Percentiles rank a stretch among this genome's conserved stretches.
phyloP scores from a whole-genome alignment of 805 yeast species.

The Ogataea sp. region DNA sequence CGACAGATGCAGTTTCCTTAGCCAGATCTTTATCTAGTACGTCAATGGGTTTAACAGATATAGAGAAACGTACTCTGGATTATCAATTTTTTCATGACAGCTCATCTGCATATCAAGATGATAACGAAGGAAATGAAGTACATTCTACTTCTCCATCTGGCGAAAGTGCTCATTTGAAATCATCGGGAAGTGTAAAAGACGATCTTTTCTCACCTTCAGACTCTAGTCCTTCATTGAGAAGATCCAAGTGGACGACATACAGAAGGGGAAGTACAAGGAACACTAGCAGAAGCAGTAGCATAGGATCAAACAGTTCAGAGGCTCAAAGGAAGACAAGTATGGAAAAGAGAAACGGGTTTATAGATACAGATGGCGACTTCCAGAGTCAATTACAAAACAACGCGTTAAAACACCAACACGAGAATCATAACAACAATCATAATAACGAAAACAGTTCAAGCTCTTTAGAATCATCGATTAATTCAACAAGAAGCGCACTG shows the following conservation, averaged over 20 bases:
- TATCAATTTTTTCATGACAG: not conserved
- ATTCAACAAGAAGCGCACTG: not conserved
- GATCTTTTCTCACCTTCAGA: conserved; percentile 1
- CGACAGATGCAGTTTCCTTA: conserved; percentile 73
- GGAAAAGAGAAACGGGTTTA: not conserved
- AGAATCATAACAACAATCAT: no score
- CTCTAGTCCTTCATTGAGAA: conserved; percentile 17
- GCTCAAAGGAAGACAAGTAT: not conserved
- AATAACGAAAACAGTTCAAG: no score
- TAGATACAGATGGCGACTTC: not conserved
- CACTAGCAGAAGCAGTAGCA: not conserved
- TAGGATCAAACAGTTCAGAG: not conserved
- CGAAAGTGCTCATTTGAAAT: no score
- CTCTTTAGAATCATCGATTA: not conserved
- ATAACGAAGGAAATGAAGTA: not conserved
- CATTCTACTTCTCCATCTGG: not conserved
- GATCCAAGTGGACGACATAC: conserved; percentile 45
- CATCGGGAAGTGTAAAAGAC: no score
- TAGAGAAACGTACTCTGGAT: conserved; percentile 24
- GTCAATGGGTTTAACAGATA: conserved; percentile 50
- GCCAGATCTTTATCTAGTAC: conserved; percentile 74
- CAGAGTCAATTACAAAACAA: not conserved
- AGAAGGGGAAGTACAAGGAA: conserved; percentile 25
- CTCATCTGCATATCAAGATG: not conserved
- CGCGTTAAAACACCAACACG: not conserved